Evolutionary conservation across 2,329 filamentous ascomycete genomes (phyloP).

Genomic region (Aspergillus piperis): DNA sequence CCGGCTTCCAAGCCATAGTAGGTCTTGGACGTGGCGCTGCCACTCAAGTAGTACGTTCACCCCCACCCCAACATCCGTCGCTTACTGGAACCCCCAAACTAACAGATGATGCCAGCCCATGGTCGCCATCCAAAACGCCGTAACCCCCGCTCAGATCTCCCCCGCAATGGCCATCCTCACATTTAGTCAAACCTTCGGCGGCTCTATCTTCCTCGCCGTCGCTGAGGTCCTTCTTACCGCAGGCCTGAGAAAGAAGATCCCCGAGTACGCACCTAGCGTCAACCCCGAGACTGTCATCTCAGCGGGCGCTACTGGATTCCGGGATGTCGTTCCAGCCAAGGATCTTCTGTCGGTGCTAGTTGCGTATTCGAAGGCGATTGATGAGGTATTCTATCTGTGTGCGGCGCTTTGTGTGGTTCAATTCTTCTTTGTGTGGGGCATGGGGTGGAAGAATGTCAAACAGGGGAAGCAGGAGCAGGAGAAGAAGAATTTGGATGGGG

Average conservation of each 20-base stretch:
- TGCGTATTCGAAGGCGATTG: slow-evolving; percentile 34
- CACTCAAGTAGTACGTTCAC: slow-evolving; percentile 25
- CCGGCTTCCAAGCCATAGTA: slow-evolving; percentile 51
- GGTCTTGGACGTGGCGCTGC: slow-evolving; percentile 46
- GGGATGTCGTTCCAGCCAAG: slow-evolving; percentile 32
- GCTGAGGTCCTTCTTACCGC: slow-evolving; percentile 54
- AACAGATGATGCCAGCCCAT: slow-evolving; percentile 31
- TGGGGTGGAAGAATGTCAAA: slow-evolving; percentile 32
- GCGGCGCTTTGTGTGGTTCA: slow-evolving; percentile 19
- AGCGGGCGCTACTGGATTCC: slow-evolving; percentile 49
- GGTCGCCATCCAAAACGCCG: slow-evolving; percentile 44
- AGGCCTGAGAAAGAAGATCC: slow-evolving; percentile 37
- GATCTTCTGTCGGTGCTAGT: slow-evolving; percentile 33
- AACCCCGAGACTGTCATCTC: slow-evolving; percentile 38
- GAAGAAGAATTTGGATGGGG: neutral
- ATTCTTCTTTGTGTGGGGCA: slow-evolving; percentile 24
- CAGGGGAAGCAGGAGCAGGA: slow-evolving; percentile 16
- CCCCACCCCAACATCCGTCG: neutral
- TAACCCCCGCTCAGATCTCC: slow-evolving; percentile 39
- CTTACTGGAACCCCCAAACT: slow-evolving; percentile 1
- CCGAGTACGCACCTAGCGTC: slow-evolving; percentile 36
- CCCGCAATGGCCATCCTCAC: slow-evolving; percentile 44
- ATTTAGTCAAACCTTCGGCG: slow-evolving; percentile 46
- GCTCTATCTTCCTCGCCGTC: slow-evolving; percentile 54
- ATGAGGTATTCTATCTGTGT: slow-evolving; percentile 29